A percentile compares a stretch with the other conserved stretches of the same genome.
Evolutionary conservation across 768 basidiomycete species (phyloP).

Genomic region (Pisolithus orientalis): DNA sequence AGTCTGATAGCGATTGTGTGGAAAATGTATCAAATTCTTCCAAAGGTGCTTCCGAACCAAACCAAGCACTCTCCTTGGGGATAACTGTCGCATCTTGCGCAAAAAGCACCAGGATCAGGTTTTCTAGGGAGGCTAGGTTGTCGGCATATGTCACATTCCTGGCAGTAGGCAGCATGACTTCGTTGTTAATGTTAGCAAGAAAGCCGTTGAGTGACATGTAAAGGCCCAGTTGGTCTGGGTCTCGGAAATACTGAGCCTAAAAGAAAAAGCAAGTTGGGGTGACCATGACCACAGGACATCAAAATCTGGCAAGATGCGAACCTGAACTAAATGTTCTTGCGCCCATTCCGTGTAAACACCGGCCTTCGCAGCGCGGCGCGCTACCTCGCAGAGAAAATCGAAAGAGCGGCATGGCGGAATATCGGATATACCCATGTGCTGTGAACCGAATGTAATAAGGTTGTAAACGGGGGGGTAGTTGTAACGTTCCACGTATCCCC

Average conservation of each 20-base stretch:
- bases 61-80: constrained; percentile 84
- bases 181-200: constrained; percentile 76
- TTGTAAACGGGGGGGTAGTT: constrained; percentile 72
- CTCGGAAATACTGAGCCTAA: constrained; percentile 85
- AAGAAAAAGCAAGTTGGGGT: neutral
- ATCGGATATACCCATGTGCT: constrained; percentile 83
- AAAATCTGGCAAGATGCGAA: constrained; percentile 17
- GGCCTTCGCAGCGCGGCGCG: constrained; percentile 50
- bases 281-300: neutral
- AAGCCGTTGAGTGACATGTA: constrained; percentile 64
- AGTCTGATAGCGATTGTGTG: neutral
- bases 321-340: constrained; percentile 71
- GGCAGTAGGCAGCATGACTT: constrained; percentile 36
- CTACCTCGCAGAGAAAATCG: constrained; percentile 67
- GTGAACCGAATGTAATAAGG: constrained; percentile 82
- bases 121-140: constrained; percentile 55
- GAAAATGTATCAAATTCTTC: constrained; percentile 24
- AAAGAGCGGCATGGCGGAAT: constrained; percentile 56
- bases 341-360: constrained; percentile 74
- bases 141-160: constrained; percentile 55
- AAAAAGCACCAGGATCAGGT: constrained; percentile 71
- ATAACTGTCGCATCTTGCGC: constrained; percentile 68
- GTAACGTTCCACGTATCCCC: constrained; percentile 76
- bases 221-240: constrained; percentile 49
- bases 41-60: constrained; percentile 57